These are phyloP conservation scores for Mangifera indica DNA, from an alignment of 345 rosid species.

Conservation along the genomic window DNA sequence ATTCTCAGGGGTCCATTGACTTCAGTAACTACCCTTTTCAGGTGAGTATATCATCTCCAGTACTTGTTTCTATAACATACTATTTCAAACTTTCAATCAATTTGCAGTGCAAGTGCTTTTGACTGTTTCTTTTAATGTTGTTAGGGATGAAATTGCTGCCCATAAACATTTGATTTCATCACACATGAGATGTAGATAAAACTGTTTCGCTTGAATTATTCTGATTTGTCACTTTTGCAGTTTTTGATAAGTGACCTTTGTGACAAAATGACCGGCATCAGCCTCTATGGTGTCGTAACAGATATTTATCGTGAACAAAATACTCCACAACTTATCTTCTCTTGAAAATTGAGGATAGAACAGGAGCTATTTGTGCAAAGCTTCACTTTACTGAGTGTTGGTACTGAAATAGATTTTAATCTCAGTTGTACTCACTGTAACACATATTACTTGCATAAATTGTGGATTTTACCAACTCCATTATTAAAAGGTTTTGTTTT, in stretches of 20 bases:
- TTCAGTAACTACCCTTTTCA: conserved; percentile 80
- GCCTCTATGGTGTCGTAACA: conserved; percentile 71
- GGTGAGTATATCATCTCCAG: conserved; percentile 45
- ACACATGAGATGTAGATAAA: not conserved
- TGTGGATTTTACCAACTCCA: not conserved
- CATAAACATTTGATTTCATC: not conserved
- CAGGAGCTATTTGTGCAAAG: conserved; percentile 69
- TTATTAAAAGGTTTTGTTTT: conserved; percentile 12
- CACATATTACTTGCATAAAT: not conserved
- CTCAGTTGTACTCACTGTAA: conserved; percentile 5
- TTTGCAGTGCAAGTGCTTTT: no score
- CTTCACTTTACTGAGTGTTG: conserved; percentile 71
- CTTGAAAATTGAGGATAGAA: conserved; percentile 67
- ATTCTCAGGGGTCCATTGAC: conserved; percentile 81
- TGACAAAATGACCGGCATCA: conserved; percentile 79
- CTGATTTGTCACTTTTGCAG: conserved; percentile 53
- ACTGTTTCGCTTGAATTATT: not conserved
- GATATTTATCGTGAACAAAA: conserved; percentile 49
- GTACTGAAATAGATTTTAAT: conserved; percentile 32
- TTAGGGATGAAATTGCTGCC: not conserved
- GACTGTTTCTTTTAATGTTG: not conserved
- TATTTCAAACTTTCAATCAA: not conserved
- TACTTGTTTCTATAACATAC: not conserved
- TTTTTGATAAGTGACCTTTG: conserved; percentile 56
- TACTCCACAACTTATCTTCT: conserved; percentile 48